These are phyloP conservation scores for Globisporangium sylvaticum DNA, from an alignment of 352 stramenopile genomes.

Conservation along the genomic window DNA sequence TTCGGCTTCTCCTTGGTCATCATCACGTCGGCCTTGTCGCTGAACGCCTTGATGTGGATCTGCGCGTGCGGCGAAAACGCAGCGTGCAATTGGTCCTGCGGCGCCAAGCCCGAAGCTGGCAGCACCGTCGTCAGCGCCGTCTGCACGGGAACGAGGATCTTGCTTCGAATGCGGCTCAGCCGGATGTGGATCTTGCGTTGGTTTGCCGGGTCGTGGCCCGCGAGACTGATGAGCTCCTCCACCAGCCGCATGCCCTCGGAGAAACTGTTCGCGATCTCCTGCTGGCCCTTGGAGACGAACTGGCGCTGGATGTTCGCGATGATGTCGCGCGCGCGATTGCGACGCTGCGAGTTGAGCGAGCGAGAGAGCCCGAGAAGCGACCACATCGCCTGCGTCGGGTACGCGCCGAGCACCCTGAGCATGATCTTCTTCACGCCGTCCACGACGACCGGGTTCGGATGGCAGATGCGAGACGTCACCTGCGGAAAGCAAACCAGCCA, in stretches of 20 bases:
- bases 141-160: slow-evolving; percentile 82
- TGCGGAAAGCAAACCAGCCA: slow-evolving; percentile 99
- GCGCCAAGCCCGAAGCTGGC: slow-evolving; percentile 56
- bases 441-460: slow-evolving; percentile 84
- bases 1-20: slow-evolving; percentile 99
- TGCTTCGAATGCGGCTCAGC: slow-evolving; percentile 57
- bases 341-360: slow-evolving; percentile 82
- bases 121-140: slow-evolving; percentile 70
- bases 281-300: slow-evolving; percentile 52
- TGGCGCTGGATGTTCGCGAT: slow-evolving; percentile 56
- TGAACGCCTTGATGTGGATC: slow-evolving; percentile 87
- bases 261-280: slow-evolving; percentile 82
- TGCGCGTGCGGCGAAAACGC: slow-evolving; percentile 67
- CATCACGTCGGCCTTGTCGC: slow-evolving; percentile 94
- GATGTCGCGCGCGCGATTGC: slow-evolving; percentile 62
- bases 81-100: slow-evolving; percentile 41
- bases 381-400: slow-evolving; percentile 97
- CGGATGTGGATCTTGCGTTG: slow-evolving; percentile 83
- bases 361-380: slow-evolving; percentile 92
- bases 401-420: slow-evolving; percentile 88
- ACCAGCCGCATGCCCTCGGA: slow-evolving; percentile 88
- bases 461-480: slow-evolving; percentile 94
- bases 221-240: slow-evolving; percentile 92
- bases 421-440: slow-evolving; percentile 93
- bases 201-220: slow-evolving; percentile 81